Evolutionary conservation across 352 stramenopile genomes (phyloP), one percentile per base, ranked within the genome.

Genomic region (Saprolegnia parasitica): DNA sequence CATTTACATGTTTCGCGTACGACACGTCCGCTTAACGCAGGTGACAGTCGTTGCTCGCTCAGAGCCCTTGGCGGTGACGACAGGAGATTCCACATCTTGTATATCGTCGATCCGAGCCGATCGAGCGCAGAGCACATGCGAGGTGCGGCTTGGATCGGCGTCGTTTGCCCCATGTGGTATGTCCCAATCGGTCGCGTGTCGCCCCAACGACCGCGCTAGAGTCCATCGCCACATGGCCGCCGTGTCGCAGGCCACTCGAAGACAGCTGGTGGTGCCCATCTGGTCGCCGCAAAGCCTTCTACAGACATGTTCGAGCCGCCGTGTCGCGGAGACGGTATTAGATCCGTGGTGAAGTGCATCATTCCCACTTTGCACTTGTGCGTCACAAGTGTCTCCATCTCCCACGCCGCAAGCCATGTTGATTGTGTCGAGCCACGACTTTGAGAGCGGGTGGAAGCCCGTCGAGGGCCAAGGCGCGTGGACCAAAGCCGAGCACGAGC

Each of bases 401-500:
- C 42, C 3, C 11, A 4, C 42, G 10, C 5, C 29, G 29, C 2
- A 35, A 2, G 47, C 35, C 52, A 60, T 60, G 52, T 9, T 60
- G n/a, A 60, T 60, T 11, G 52, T 60, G 9, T 60, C 52, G 52
- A 60, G 52, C 52, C 52, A 60, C 20, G 52, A 60, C 35, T 60
- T 60, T 40, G 52, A 60, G 35, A 60, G 20, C 35, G 52, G 52
- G 35, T 60, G 52, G 52, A 60, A 60, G 35, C 52, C 52, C 35
- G 52, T 60, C 35, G 52, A 60, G 35, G 52, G 52, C 47, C 71
- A 64, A 40, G 76, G 74, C 8, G 42, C 73, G 11, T 71, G 52
- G 52, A 60, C 52, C 32, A 60, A 60, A 23, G 52, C 52, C 24
- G 52, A 60, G 52, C 52, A 60, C 32, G 52, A 60, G 32, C 52